Evolutionary conservation across 208 protist species (phyloP).

Genomic region (Naegleria gruberi): DNA sequence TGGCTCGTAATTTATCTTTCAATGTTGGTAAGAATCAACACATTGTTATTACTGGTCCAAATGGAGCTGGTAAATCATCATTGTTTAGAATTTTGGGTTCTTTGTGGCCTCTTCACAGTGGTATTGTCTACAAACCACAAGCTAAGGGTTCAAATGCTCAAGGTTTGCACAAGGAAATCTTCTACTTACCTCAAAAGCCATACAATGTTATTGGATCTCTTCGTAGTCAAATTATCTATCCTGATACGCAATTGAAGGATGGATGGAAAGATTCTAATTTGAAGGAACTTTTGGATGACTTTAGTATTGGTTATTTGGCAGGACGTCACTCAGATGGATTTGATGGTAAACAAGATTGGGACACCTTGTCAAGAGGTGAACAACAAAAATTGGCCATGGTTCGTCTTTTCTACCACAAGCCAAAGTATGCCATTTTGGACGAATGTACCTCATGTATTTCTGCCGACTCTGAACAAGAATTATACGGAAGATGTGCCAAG

Average conservation of each 20-base stretch:
- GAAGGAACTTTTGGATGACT: not conserved
- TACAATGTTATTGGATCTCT: slow-evolving; percentile 30
- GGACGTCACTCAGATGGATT: not conserved
- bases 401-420: slow-evolving; percentile 45
- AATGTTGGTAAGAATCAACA: not conserved
- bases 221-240: slow-evolving; percentile 44
- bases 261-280: not conserved
- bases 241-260: slow-evolving; percentile 11
- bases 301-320: slow-evolving; percentile 11
- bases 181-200: slow-evolving; percentile 21
- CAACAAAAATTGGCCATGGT: slow-evolving; percentile 40
- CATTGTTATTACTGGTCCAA: slow-evolving; percentile 5
- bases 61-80: slow-evolving; percentile 30
- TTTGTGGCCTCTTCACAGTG: slow-evolving; percentile 35
- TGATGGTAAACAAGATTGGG: not conserved
- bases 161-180: slow-evolving; percentile 10
- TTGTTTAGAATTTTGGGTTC: slow-evolving; percentile 37
- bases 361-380: not conserved
- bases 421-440: slow-evolving; percentile 48
- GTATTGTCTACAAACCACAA: slow-evolving; percentile 25
- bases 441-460: slow-evolving; percentile 49
- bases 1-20: not conserved
- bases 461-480: slow-evolving; percentile 37
- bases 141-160: not conserved
- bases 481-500: slow-evolving; percentile 47